Base-by-base conservation (phyloP, 1,139 yeast genomes). In the Blastobotrys proliferans region DNA sequence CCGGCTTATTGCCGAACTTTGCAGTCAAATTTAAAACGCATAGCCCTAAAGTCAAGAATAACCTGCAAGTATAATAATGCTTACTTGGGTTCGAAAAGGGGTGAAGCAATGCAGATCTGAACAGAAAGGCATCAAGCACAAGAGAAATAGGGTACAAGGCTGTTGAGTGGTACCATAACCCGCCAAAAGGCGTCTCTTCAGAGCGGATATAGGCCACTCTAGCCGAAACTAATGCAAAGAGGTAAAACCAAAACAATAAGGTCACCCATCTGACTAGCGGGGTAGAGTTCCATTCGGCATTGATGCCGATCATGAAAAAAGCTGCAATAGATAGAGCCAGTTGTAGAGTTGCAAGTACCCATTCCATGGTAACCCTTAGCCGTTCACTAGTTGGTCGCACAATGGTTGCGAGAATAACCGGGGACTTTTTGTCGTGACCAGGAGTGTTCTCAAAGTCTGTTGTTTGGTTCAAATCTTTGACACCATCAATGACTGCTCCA, bases 91-190 rank as follows among this genome's bases (percentile, higher is more conserved):
- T 45, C 1, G 66, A 53, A 22, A 68, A 64, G 41, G 77, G 76
- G 37, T 72, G 72, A 17, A 83, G 65, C 16, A 77, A 44, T 8
- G 83, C 79, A 1, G 95, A 81, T 60, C 95, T 75, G 53, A 81
- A 74, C 10, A 78, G 68, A 35, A 84, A 55, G 13, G 76, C 50
- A n/a, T 79, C 66, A 6, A 80, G 71, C 35, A 77, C 53, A 55
- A 79, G 69, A 35, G 75, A 68, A 51, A 76, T 57, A 37, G 77
- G 56, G 60, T 86, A 85, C 22, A 82, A 63, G 16, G 71, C 56
- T 27, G 87, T 77, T 4, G 84, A 75, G 49, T 81, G 81, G 32
- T 70, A 71, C 94, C 95, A 87, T 21, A 78, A 63, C 24, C 68
- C 64, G 11, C 69, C 59, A 3, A 62, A 47, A 13, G 68, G 59